Conservation (phyloP, 1,284 basidiomycete species). For the Leccinum griseonigrum region DNA sequence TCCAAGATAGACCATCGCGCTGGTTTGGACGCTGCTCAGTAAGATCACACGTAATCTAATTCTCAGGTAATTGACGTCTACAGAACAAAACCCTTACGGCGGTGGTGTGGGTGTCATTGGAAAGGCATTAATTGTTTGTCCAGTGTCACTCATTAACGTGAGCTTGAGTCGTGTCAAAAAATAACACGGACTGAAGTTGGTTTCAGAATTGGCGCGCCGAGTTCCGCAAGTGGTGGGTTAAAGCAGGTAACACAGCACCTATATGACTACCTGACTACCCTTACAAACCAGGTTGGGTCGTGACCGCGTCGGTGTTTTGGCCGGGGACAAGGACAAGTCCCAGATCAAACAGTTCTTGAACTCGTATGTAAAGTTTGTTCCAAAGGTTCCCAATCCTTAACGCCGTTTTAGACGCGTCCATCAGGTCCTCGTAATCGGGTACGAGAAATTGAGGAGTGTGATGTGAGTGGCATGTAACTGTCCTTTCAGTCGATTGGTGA, state of each 20-base stretch:
- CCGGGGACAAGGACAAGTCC: slow-evolving; percentile 77
- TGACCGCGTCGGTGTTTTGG: slow-evolving; percentile 77
- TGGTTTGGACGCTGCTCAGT: slow-evolving; percentile 90
- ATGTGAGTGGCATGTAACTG: slow-evolving; percentile 48
- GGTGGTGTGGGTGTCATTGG: slow-evolving; percentile 56
- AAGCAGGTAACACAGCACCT: background rate
- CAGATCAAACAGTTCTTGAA: slow-evolving; percentile 75
- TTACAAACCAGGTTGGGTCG: slow-evolving; percentile 59
- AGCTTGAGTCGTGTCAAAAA: slow-evolving; percentile 18
- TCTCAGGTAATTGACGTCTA: slow-evolving; percentile 4
- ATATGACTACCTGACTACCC: background rate
- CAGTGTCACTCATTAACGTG: slow-evolving; percentile 87
- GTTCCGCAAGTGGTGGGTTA: slow-evolving; percentile 84
- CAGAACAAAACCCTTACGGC: slow-evolving; percentile 84
- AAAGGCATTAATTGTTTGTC: slow-evolving; percentile 91
- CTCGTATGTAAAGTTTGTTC: slow-evolving; percentile 42
- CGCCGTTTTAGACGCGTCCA: slow-evolving; percentile 57
- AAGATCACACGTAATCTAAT: slow-evolving; percentile 24
- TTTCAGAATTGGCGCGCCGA: slow-evolving; percentile 92
- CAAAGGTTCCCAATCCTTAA: slow-evolving; percentile 2
- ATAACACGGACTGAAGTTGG: slow-evolving; percentile 6
- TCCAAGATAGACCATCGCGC: slow-evolving; percentile 68
- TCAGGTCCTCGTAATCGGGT: slow-evolving; percentile 92
- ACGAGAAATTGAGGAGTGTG: slow-evolving; percentile 84
- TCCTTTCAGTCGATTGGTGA: slow-evolving; percentile 2